Evolutionary conservation across 2,329 filamentous ascomycete genomes (phyloP).

Genomic region (Colletotrichum incanum): DNA sequence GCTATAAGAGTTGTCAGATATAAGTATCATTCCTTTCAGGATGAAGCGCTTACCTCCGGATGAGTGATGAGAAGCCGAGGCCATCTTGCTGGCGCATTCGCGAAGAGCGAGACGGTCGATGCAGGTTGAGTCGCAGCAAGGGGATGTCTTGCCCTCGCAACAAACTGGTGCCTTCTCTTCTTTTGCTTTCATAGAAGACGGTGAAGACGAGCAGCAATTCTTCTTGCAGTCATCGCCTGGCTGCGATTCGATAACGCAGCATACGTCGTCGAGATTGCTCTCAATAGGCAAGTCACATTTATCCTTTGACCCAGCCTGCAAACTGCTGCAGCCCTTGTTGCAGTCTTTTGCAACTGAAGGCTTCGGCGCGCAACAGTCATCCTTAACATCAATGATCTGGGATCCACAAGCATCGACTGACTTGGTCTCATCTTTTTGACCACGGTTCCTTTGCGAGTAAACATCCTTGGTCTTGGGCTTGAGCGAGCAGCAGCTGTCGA

Average conservation of each 20-base stretch:
- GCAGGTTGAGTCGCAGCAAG: constrained; percentile 61
- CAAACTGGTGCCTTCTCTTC: constrained; percentile 50
- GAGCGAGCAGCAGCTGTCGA: background rate
- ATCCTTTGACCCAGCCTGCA: background rate
- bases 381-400: background rate
- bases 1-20: constrained; percentile 7
- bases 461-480: background rate
- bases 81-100: constrained; percentile 52
- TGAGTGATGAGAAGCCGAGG: constrained; percentile 24
- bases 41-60: constrained; percentile 5
- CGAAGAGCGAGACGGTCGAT: constrained; percentile 61
- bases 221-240: constrained; percentile 17
- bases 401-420: background rate
- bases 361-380: constrained; percentile 1
- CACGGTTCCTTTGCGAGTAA: background rate
- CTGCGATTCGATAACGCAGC: background rate
- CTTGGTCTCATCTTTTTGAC: background rate
- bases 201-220: constrained; percentile 18
- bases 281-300: background rate
- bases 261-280: background rate
- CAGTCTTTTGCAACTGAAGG: background rate
- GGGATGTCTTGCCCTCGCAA: constrained; percentile 58
- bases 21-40: no score
- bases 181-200: background rate
- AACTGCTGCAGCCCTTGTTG: background rate